phyloP scores from a whole-genome alignment of 345 rosid species.

The Bruguiera sexangula region DNA sequence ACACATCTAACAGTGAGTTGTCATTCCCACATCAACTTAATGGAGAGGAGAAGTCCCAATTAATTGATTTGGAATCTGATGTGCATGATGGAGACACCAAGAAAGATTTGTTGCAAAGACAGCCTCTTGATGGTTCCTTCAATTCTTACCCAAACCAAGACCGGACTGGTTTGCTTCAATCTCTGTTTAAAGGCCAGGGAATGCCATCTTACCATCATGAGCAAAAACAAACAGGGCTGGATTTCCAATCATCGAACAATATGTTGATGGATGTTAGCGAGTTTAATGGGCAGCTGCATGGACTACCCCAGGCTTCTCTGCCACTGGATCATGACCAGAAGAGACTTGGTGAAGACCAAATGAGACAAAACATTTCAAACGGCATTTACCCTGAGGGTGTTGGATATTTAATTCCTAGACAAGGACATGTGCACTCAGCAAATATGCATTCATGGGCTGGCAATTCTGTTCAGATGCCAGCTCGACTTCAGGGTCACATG shows the following conservation, averaged over 20 bases:
- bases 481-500: conserved; percentile 43
- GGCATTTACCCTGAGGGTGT: conserved; percentile 50
- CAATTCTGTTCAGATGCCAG: conserved; percentile 45
- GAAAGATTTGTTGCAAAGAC: conserved; percentile 48
- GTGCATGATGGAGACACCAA: conserved; percentile 40
- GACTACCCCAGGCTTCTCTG: conserved; percentile 48
- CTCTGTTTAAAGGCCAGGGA: conserved; percentile 65
- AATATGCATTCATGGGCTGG: conserved; percentile 57
- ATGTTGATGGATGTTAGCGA: conserved; percentile 46
- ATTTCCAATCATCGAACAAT: conserved; percentile 54
- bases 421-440: conserved; percentile 37
- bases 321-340: conserved; percentile 49
- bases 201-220: conserved; percentile 41
- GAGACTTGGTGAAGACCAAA: conserved; percentile 49
- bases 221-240: conserved; percentile 50
- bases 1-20: conserved; percentile 44
- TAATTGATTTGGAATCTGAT: conserved; percentile 55
- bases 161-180: conserved; percentile 78
- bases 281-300: conserved; percentile 55
- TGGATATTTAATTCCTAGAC: conserved; percentile 59
- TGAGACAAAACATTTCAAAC: conserved; percentile 52
- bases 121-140: conserved; percentile 48
- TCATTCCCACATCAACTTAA: conserved; percentile 42
- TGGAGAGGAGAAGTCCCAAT: conserved; percentile 39
- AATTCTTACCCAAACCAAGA: conserved; percentile 55